Evolutionary conservation across 1,284 basidiomycete species (phyloP).

Genomic region (Cutaneotrichosporon sp.): DNA sequence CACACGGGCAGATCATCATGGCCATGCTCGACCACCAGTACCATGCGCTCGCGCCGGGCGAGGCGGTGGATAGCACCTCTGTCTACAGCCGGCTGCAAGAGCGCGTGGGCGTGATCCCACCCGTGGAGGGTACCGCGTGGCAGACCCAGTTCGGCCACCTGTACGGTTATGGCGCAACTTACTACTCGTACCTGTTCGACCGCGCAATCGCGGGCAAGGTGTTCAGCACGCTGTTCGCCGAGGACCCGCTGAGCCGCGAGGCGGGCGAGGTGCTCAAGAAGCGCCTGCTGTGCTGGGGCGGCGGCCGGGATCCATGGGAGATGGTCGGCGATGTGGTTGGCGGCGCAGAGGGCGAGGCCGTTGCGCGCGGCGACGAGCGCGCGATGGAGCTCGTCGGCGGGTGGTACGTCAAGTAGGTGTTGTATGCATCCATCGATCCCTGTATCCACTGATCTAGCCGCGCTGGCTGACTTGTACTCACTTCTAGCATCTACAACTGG

Average conservation of each 20-base stretch:
- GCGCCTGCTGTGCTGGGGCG: conserved; percentile 77
- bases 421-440: background rate
- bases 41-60: conserved; percentile 65
- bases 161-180: conserved; percentile 95
- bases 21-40: conserved; percentile 87
- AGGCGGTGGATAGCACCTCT: conserved; percentile 68
- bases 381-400: conserved; percentile 87
- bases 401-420: conserved; percentile 59
- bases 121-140: conserved; percentile 80
- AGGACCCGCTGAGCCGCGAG: conserved; percentile 63
- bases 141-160: conserved; percentile 95
- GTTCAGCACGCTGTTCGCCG: conserved; percentile 74
- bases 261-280: conserved; percentile 76
- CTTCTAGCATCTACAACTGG: too few relatives aligned
- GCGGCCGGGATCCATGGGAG: conserved; percentile 89
- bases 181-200: conserved; percentile 97
- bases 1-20: conserved; percentile 87
- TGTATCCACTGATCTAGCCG: background rate
- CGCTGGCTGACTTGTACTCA: too few relatives aligned
- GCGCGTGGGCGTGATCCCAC: conserved; percentile 74
- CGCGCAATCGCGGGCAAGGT: conserved; percentile 90
- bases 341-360: conserved; percentile 39
- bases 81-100: conserved; percentile 67
- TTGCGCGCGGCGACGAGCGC: conserved; percentile 64
- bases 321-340: conserved; percentile 80